A percentile compares a stretch with the other conserved stretches of the same genome.
Conservation (phyloP, 2,329 filamentous ascomycete genomes). For the Blastomyces percursus region DNA sequence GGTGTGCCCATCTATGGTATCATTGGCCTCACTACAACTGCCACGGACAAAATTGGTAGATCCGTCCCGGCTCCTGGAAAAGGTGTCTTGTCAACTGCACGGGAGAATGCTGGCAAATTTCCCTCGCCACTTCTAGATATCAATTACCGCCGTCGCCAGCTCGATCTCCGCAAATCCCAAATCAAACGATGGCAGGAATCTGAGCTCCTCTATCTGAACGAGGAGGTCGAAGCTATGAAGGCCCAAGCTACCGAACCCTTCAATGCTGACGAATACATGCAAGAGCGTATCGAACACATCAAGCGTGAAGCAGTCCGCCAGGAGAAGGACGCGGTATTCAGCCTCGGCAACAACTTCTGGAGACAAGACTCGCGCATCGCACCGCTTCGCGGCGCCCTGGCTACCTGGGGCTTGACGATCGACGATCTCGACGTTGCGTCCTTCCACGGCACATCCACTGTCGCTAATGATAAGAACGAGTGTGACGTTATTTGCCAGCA, state of each 20-base stretch:
- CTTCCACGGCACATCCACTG: constrained; percentile 97
- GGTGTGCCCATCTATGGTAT: constrained; percentile 96
- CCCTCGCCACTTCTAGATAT: constrained; percentile 93
- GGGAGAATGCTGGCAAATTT: constrained; percentile 83
- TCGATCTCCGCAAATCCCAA: constrained; percentile 84
- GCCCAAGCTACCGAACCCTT: constrained; percentile 59
- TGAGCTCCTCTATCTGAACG: constrained; percentile 82
- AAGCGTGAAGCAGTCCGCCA: constrained; percentile 79
- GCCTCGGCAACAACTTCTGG: constrained; percentile 98
- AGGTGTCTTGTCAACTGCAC: constrained; percentile 90
- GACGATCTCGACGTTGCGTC: constrained; percentile 92
- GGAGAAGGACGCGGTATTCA: constrained; percentile 83
- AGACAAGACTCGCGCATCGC: constrained; percentile 89
- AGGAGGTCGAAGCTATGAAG: constrained; percentile 88
- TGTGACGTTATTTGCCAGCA: constrained; percentile 96
- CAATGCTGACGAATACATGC: constrained; percentile 71
- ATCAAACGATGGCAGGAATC: constrained; percentile 96
- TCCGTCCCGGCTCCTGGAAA: constrained; percentile 94
- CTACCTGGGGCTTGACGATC: constrained; percentile 95
- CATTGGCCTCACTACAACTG: constrained; percentile 83
- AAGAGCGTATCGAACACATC: constrained; percentile 76
- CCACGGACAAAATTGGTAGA: constrained; percentile 97
- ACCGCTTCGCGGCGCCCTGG: constrained; percentile 86
- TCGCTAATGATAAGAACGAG: constrained; percentile 99
- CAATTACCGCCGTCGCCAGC: constrained; percentile 90